Percentiles rank a stretch among this genome's conserved stretches.
Conservation (phyloP, 2,329 filamentous ascomycete genomes). For the Xylariaceae sp. region DNA sequence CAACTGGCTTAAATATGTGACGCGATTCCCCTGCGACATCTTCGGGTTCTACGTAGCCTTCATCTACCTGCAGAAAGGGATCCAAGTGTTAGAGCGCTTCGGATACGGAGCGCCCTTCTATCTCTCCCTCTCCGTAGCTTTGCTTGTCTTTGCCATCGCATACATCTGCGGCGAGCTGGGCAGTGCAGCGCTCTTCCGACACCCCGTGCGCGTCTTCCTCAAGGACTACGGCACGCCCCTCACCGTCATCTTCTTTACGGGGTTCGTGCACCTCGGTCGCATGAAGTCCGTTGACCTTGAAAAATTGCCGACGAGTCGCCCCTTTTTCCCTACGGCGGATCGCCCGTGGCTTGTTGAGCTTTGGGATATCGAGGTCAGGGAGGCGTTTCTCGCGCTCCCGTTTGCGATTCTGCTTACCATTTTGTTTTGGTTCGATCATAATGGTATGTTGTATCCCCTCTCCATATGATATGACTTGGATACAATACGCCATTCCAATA, state of each 20-base stretch:
- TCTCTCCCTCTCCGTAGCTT: constrained; percentile 75
- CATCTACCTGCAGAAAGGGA: constrained; percentile 90
- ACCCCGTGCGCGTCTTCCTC: constrained; percentile 79
- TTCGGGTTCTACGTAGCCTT: constrained; percentile 94
- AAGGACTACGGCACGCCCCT: constrained; percentile 89
- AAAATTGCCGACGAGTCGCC: constrained; percentile 74
- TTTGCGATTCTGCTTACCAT: constrained; percentile 85
- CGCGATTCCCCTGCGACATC: constrained; percentile 89
- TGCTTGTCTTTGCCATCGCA: constrained; percentile 79
- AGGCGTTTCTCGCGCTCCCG: constrained; percentile 85
- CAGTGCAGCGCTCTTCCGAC: constrained; percentile 75
- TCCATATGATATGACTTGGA: not conserved
- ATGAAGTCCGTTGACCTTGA: constrained; percentile 76
- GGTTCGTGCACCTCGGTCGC: constrained; percentile 84
- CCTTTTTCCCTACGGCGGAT: constrained; percentile 79
- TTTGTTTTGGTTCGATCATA: constrained; percentile 90
- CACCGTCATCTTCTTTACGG: constrained; percentile 86
- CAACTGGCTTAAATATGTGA: constrained; percentile 88
- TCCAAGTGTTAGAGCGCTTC: constrained; percentile 82
- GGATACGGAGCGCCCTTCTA: constrained; percentile 74
- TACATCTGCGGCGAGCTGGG: constrained; percentile 78
- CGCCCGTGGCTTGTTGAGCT: constrained; percentile 81
- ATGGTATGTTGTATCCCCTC: constrained; percentile 58
- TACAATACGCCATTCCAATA: not conserved
- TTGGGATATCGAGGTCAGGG: constrained; percentile 75